These are phyloP conservation scores for Botryotinia convoluta DNA, from an alignment of 2,329 filamentous ascomycete genomes.

Conservation along the genomic window DNA sequence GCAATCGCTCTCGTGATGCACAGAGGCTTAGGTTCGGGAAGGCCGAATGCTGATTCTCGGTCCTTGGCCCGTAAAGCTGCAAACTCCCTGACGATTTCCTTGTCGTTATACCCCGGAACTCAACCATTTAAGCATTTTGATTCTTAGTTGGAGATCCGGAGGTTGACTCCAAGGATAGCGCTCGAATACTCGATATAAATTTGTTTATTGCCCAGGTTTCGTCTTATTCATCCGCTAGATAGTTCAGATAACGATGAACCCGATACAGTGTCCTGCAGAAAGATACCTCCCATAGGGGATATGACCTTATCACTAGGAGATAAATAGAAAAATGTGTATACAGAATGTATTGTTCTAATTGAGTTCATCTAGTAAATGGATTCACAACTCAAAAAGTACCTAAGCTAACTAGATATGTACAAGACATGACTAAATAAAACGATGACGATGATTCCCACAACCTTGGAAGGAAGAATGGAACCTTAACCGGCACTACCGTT, in stretches of 20 bases:
- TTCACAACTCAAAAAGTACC: neutral
- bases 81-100: neutral
- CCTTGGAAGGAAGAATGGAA: neutral
- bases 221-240: neutral
- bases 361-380: neutral
- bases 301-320: neutral
- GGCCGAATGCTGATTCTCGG: neutral
- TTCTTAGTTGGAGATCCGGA: neutral
- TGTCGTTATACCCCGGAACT: neutral
- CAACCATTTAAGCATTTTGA: neutral
- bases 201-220: neutral
- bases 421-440: neutral
- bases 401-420: neutral
- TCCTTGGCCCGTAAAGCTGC: neutral
- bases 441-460: neutral
- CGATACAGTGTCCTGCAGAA: neutral
- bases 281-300: neutral
- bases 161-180: neutral
- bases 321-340: neutral
- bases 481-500: constrained; percentile 5
- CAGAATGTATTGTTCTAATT: neutral
- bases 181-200: neutral
- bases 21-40: neutral
- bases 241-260: no score
- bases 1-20: neutral